Conservation (phyloP, 108 stramenopile species). For the Epithemia pelagica region DNA sequence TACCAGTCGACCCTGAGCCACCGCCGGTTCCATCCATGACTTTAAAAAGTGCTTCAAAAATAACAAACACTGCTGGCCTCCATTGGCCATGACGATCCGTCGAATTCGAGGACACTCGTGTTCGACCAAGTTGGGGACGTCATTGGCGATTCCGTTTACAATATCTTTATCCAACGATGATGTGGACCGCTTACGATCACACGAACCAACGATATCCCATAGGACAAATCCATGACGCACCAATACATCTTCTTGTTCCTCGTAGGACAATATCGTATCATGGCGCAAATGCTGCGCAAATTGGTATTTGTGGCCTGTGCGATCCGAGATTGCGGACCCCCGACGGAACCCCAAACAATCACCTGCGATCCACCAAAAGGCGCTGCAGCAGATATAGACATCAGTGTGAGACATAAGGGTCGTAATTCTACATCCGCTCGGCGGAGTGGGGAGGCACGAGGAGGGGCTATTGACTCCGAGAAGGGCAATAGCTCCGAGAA, state of each 20-base stretch:
- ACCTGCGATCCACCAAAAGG: slow-evolving; percentile 87
- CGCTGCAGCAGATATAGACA: slow-evolving; percentile 14
- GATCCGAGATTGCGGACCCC: slow-evolving; percentile 27
- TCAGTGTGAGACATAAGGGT: not conserved
- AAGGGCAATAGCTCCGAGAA: too few species aligned
- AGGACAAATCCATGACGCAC: slow-evolving; percentile 61
- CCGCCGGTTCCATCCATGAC: slow-evolving; percentile 57
- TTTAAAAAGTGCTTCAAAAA: slow-evolving; percentile 56
- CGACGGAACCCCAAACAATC: slow-evolving; percentile 72
- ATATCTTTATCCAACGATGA: slow-evolving; percentile 55
- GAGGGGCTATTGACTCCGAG: too few species aligned
- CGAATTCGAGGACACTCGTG: slow-evolving; percentile 28
- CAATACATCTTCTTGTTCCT: slow-evolving; percentile 44
- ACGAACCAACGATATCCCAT: slow-evolving; percentile 72
- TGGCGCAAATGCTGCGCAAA: slow-evolving; percentile 47
- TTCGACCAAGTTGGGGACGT: slow-evolving; percentile 55
- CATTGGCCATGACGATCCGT: slow-evolving; percentile 75
- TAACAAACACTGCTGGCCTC: slow-evolving; percentile 37
- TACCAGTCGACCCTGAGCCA: slow-evolving; percentile 12
- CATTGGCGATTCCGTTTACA: slow-evolving; percentile 45
- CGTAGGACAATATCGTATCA: slow-evolving; percentile 51
- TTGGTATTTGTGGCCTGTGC: slow-evolving; percentile 47
- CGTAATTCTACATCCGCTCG: too few species aligned
- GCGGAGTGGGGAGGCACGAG: too few species aligned
- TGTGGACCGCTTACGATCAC: slow-evolving; percentile 36